A percentile compares a stretch with the other conserved stretches of the same genome.
These are phyloP conservation scores for Aureobasidium melanogenum DNA, from an alignment of 2,329 filamentous ascomycete genomes.

Conservation along the genomic window DNA sequence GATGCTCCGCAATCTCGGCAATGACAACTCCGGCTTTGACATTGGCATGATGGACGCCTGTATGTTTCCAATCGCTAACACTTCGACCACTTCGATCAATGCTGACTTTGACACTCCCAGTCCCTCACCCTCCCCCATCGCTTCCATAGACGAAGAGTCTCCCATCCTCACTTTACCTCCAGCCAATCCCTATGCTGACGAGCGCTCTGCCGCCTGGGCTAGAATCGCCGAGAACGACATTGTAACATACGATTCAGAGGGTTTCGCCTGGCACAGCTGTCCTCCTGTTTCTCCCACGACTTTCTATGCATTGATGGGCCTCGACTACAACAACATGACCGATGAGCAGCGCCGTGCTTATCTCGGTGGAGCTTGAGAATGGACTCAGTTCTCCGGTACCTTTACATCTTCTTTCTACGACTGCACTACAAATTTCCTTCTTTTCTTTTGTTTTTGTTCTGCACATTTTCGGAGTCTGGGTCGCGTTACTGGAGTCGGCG, in stretches of 20 bases:
- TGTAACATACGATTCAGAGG: not conserved
- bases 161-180: not conserved
- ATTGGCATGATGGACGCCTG: not conserved
- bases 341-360: not conserved
- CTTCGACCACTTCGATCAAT: not conserved
- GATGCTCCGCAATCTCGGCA: not conserved
- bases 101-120: not conserved
- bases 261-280: not conserved
- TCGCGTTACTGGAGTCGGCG: no score
- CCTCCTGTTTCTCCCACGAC: not conserved
- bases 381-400: no score
- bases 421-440: no score
- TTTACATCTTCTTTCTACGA: no score
- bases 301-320: not conserved
- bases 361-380: no score
- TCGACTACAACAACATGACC: not conserved
- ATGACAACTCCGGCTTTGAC: no score
- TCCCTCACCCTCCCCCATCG: not conserved
- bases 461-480: no score
- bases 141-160: not conserved
- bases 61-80: not conserved
- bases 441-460: no score
- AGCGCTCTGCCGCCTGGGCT: no score
- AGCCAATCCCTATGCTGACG: not conserved
- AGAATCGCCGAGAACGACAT: not conserved